Conservation (phyloP, 306 rosid species). For the Parietaria judaica region DNA sequence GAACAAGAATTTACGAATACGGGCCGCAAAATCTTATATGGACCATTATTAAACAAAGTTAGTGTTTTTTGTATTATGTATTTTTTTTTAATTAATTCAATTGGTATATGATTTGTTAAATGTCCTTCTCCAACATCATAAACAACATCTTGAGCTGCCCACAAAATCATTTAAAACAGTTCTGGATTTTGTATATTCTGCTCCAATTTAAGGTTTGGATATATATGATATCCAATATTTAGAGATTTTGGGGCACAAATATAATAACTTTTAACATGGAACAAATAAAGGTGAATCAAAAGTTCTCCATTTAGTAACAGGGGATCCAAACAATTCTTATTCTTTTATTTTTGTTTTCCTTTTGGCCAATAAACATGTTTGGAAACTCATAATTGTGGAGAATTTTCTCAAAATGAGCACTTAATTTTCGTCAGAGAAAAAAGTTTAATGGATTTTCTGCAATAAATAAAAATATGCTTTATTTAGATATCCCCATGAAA, state of each 20-base stretch:
- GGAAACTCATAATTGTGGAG: background rate
- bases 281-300: background rate
- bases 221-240: background rate
- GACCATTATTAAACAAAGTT: too few species aligned
- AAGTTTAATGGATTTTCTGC: constrained; percentile 3
- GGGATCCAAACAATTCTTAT: background rate
- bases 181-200: background rate
- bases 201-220: background rate
- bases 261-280: background rate
- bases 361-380: background rate
- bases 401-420: constrained; percentile 23
- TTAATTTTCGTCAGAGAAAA: constrained; percentile 9
- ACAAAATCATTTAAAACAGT: constrained; percentile 2
- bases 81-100: too few species aligned
- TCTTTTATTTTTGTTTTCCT: background rate
- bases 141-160: background rate
- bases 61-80: too few species aligned
- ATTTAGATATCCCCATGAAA: background rate
- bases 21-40: too few species aligned
- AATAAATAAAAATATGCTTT: constrained; percentile 1
- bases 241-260: constrained; percentile 5
- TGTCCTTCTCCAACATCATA: constrained; percentile 3
- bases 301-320: background rate
- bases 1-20: too few species aligned
- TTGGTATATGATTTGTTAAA: background rate